A percentile compares a stretch with the other conserved stretches of the same genome.
Evolutionary conservation across 345 rosid genomes (phyloP).

Genomic region (Noccaea bulbosa): DNA sequence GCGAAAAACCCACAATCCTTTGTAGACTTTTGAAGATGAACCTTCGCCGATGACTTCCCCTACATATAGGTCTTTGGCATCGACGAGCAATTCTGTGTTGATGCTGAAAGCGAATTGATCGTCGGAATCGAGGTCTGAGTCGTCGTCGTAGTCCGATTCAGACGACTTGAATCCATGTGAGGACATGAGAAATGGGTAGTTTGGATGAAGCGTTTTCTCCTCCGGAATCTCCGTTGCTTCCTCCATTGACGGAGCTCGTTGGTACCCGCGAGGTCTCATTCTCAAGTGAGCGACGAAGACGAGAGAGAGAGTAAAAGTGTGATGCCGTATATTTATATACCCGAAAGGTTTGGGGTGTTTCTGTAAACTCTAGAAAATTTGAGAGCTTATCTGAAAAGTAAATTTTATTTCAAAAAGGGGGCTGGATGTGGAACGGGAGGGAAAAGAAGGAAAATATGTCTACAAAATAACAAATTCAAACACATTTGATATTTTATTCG

Average conservation of each 20-base stretch:
- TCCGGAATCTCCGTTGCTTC: not conserved
- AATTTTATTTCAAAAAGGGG: not conserved
- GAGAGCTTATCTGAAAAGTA: not conserved
- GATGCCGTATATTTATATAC: not conserved
- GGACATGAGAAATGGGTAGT: conserved; percentile 41
- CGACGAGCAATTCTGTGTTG: conserved; percentile 17
- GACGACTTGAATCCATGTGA: conserved; percentile 32
- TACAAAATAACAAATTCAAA: conserved; percentile 15
- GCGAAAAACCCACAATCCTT: conserved; percentile 39
- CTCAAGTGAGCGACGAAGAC: conserved; percentile 36
- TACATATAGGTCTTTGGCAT: conserved; percentile 26
- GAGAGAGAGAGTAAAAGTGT: conserved; percentile 20
- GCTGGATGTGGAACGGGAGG: conserved; percentile 35
- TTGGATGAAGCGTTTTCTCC: conserved; percentile 42
- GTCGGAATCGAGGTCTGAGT: conserved; percentile 18
- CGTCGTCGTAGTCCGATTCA: conserved; percentile 31
- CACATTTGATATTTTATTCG: not conserved
- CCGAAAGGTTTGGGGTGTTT: conserved; percentile 3
- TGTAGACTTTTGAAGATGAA: conserved; percentile 36
- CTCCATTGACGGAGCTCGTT: conserved; percentile 40
- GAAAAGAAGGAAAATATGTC: conserved; percentile 25
- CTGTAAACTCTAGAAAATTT: not conserved
- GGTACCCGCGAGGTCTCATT: conserved; percentile 42
- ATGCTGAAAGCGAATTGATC: conserved; percentile 37
- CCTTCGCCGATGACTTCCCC: conserved; percentile 36